These are phyloP conservation scores for Saccharomycopsis javanensis DNA, from an alignment of 805 yeast species.

Conservation along the genomic window DNA sequence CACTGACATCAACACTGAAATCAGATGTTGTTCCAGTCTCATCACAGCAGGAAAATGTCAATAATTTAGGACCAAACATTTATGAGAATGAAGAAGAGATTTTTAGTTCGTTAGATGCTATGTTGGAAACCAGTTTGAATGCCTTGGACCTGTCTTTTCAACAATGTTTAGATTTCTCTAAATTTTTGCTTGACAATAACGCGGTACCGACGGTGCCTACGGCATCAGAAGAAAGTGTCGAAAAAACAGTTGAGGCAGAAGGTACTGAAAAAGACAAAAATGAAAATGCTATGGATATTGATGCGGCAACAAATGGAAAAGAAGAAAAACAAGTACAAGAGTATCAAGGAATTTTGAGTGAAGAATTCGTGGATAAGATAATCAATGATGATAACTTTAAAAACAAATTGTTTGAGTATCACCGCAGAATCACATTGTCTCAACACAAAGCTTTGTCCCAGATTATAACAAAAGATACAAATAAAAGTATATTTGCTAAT, in stretches of 20 bases:
- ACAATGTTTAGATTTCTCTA: background rate
- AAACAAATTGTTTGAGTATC: background rate
- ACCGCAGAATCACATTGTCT: background rate
- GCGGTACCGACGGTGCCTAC: background rate
- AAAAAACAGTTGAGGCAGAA: background rate
- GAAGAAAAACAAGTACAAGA: background rate
- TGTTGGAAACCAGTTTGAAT: conserved; percentile 5
- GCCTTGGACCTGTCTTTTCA: conserved; percentile 7
- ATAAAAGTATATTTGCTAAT: background rate
- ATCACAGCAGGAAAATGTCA: background rate
- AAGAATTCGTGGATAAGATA: background rate
- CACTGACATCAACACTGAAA: background rate
- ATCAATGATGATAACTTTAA: background rate
- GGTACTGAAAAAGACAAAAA: background rate
- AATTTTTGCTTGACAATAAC: conserved; percentile 6
- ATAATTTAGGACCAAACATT: background rate
- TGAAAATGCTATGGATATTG: background rate
- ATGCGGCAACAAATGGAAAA: background rate
- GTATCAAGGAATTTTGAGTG: conserved; percentile 2
- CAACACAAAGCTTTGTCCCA: background rate
- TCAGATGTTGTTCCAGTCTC: background rate
- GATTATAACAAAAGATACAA: background rate
- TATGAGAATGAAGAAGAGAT: background rate
- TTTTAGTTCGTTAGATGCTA: background rate
- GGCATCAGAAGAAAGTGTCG: background rate